Base-by-base conservation (phyloP, 164 flowering plant species). In the Sextonia rubra region DNA sequence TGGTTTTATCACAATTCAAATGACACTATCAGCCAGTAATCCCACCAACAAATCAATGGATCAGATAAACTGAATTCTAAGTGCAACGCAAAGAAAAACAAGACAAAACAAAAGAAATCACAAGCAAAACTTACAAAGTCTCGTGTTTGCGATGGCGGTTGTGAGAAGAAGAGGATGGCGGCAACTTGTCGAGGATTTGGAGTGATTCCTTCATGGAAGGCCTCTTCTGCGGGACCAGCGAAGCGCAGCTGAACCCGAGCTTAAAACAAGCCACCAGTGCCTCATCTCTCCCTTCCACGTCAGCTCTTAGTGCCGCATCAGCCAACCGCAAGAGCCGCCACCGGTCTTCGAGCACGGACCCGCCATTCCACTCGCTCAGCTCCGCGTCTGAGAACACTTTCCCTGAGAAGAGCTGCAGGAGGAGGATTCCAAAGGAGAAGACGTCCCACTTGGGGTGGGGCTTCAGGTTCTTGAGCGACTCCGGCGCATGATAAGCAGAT, bases 371-470 rank as follows among this genome's bases (percentile, higher is more conserved):
- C 15, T 84, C 91, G 6, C 84, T 84, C 71, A 82, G 64, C 48
- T 91, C 97, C 12, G 86, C 85, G 12, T 85, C 81, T 7, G 79
- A 72, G 9, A 83, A 73, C 2, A 85, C 77, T 74, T 84, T 89
- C 26, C 98, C 99, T 0, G 96, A 88, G 47, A 95, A 73, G 27
- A 95, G 75, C 83, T 95, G 98, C 0, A 95, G 88, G 66, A 91
- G 75, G 2, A 95, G 76, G 2, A 90, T 86, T 22, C 99, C 99
- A 22, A 85, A 95, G 1, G 98, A 81, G 83, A 82, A 95, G 52
- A 89, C 98, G 68, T 95, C 99, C 96, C 97, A 93, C 61, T 90
- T 95, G 0, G 91, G 80, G 73, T 79, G 87, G 69, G 97, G 90
- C 83, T 95, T 95, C 1, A 92, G 77, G 79, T 83, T 91, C 67